Conservation (phyloP, 352 stramenopile species). For the Stramenopiles sp. region DNA sequence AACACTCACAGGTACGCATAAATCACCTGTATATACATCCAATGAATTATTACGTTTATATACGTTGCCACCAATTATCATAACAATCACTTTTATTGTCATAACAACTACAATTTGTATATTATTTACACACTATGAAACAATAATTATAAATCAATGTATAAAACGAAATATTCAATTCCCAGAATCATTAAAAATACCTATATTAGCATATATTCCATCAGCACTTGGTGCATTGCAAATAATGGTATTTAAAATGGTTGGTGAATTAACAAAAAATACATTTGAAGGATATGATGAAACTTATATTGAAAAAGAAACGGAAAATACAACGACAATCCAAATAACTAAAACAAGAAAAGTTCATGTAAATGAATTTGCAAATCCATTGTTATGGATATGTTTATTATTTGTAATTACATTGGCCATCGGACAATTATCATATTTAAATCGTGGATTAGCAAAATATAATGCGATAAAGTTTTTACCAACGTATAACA, state of each 20-base stretch:
- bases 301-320: background rate
- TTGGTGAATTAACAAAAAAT: background rate
- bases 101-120: background rate
- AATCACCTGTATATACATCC: background rate
- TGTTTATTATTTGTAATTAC: background rate
- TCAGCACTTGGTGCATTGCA: background rate
- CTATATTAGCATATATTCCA: background rate
- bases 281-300: background rate
- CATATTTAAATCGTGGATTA: background rate
- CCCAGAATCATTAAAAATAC: background rate
- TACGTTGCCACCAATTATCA: background rate
- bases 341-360: background rate
- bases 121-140: too few species aligned
- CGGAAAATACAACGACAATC: background rate
- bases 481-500: background rate
- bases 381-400: background rate
- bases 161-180: background rate
- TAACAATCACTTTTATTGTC: background rate
- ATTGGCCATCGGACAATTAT: background rate
- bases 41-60: background rate
- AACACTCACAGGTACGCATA: background rate
- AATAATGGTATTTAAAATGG: background rate
- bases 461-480: background rate
- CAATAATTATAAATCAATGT: background rate
- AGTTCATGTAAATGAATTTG: background rate